These are phyloP conservation scores for Porphyrellus cyaneotinctus DNA, from an alignment of 768 basidiomycete species.

Conservation along the genomic window DNA sequence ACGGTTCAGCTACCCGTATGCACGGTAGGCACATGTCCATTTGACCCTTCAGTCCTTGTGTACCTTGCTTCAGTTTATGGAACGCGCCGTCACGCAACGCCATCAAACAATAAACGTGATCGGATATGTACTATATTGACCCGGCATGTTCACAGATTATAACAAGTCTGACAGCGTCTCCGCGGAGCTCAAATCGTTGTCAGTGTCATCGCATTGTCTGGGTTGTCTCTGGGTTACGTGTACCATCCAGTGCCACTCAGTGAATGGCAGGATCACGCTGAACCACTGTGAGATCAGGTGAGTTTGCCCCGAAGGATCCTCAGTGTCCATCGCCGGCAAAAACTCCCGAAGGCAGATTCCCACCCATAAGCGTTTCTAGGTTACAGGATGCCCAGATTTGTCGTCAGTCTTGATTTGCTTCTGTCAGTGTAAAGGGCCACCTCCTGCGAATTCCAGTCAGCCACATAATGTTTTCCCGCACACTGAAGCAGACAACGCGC, in stretches of 20 bases:
- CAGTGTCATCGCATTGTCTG: no score
- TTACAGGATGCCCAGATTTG: constrained; percentile 7
- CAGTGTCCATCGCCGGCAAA: no score
- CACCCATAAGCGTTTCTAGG: constrained; percentile 12
- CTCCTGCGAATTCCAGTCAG: constrained; percentile 4
- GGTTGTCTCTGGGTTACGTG: not conserved
- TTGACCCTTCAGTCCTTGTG: not conserved
- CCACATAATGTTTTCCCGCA: constrained; percentile 3
- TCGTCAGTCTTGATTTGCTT: not conserved
- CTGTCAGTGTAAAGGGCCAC: not conserved
- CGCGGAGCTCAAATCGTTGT: not conserved
- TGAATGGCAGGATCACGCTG: not conserved
- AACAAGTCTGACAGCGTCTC: not conserved
- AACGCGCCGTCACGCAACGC: not conserved
- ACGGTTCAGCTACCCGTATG: constrained; percentile 2
- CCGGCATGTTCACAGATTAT: not conserved
- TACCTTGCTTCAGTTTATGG: constrained; percentile 9
- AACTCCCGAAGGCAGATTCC: constrained; percentile 9
- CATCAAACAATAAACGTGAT: constrained; percentile 1
- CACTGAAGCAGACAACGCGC: not conserved
- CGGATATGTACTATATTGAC: not conserved
- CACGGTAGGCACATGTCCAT: constrained; percentile 4
- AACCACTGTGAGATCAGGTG: constrained; percentile 1
- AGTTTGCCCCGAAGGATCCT: not conserved
- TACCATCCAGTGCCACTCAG: not conserved